Percentiles rank a stretch among this genome's conserved stretches.
These are phyloP conservation scores for Catharanthus roseus DNA, from an alignment of 257 asterid species.

Conservation along the genomic window DNA sequence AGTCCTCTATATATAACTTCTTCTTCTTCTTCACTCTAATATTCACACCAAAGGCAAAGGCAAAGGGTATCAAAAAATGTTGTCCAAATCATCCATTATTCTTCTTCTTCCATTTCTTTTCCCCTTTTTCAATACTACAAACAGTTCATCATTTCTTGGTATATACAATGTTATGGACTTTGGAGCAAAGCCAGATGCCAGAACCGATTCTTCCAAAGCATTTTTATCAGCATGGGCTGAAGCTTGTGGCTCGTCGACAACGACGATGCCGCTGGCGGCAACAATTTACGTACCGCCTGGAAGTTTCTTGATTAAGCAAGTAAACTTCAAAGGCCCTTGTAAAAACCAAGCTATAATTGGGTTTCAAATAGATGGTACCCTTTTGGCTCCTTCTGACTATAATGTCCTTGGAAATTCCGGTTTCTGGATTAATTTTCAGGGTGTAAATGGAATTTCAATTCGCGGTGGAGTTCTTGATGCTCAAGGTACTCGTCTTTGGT, in stretches of 20 bases:
- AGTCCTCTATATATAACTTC: no score
- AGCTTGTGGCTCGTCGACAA: conserved; percentile 39
- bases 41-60: no score
- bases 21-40: no score
- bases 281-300: conserved; percentile 48
- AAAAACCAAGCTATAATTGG: conserved; percentile 5
- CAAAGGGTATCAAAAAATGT: not conserved
- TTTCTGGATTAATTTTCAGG: conserved; percentile 15
- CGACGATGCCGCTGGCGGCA: no score
- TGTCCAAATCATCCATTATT: not conserved
- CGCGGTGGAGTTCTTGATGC: conserved; percentile 21
- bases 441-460: conserved; percentile 15
- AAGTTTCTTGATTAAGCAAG: conserved; percentile 22
- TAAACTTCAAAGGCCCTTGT: conserved; percentile 7
- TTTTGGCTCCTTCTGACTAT: conserved; percentile 21
- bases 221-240: conserved; percentile 25
- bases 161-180: conserved; percentile 16
- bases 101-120: not conserved
- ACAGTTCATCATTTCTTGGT: not conserved
- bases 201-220: conserved; percentile 13
- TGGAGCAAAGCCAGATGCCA: conserved; percentile 18
- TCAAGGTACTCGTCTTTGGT: conserved; percentile 21
- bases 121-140: not conserved
- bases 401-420: conserved; percentile 13
- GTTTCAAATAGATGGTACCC: conserved; percentile 14